A percentile compares a stretch with the other conserved stretches of the same genome.
These are phyloP conservation scores for Zanthoxylum bungeanum DNA, from an alignment of 345 rosid species.

Conservation along the genomic window DNA sequence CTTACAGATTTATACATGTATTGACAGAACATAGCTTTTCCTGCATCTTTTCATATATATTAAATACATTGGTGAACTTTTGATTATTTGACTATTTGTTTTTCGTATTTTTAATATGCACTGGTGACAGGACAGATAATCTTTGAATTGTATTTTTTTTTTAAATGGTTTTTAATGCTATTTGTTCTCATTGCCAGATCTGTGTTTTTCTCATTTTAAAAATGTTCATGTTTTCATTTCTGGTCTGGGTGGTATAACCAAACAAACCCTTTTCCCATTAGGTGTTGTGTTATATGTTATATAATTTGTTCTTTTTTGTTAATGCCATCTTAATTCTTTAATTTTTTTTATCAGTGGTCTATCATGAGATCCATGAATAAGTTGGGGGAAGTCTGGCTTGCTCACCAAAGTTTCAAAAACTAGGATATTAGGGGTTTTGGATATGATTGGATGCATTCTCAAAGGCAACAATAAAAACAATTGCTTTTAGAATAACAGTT, in stretches of 20 bases:
- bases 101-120: neutral
- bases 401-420: neutral
- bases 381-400: neutral
- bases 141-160: too few species aligned
- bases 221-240: neutral
- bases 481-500: neutral
- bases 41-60: neutral
- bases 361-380: neutral
- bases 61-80: neutral
- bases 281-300: too few species aligned
- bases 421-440: neutral
- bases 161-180: too few species aligned
- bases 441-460: neutral
- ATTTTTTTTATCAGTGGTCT: neutral
- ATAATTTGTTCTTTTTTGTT: too few species aligned
- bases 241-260: neutral
- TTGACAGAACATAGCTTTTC: neutral
- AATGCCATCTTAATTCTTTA: neutral
- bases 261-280: too few species aligned
- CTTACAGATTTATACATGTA: too few species aligned
- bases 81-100: neutral
- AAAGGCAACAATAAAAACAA: neutral
- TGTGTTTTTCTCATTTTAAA: too few species aligned
- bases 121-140: neutral
- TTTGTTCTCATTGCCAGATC: neutral